Percentiles rank a stretch among this genome's conserved stretches.
These are phyloP conservation scores for Brasenia schreberi DNA, from an alignment of 164 flowering plant species.

Conservation along the genomic window DNA sequence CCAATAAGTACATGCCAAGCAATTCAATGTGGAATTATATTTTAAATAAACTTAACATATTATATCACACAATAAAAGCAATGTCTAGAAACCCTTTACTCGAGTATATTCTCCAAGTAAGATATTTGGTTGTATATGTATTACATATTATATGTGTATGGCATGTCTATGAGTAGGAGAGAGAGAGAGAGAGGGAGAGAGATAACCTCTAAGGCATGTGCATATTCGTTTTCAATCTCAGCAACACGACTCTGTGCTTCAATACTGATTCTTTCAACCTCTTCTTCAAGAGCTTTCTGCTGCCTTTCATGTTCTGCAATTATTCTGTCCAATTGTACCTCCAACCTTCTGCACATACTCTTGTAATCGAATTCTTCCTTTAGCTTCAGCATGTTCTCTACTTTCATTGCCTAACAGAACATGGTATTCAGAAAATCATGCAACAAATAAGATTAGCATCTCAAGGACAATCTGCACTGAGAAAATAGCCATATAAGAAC, in stretches of 20 bases:
- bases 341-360: constrained; percentile 78
- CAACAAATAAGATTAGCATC: no score
- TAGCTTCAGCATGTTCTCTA: constrained; percentile 89
- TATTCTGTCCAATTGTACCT: constrained; percentile 69
- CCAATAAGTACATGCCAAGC: no score
- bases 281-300: constrained; percentile 66
- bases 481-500: no score
- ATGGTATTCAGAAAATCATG: not conserved
- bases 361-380: constrained; percentile 98
- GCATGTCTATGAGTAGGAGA: no score
- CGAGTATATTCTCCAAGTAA: no score
- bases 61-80: no score
- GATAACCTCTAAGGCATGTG: constrained; percentile 62
- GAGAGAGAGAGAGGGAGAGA: not conserved
- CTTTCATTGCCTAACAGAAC: constrained; percentile 81
- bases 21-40: no score
- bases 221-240: constrained; percentile 58
- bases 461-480: no score
- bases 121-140: no score
- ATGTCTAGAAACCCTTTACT: no score
- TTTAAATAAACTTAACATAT: no score
- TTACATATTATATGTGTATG: no score
- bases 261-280: constrained; percentile 39
- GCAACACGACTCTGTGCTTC: constrained; percentile 49
- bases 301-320: constrained; percentile 82